These are phyloP conservation scores for Salinomyces thailandicus DNA, from an alignment of 2,329 filamentous ascomycete species.

Conservation along the genomic window DNA sequence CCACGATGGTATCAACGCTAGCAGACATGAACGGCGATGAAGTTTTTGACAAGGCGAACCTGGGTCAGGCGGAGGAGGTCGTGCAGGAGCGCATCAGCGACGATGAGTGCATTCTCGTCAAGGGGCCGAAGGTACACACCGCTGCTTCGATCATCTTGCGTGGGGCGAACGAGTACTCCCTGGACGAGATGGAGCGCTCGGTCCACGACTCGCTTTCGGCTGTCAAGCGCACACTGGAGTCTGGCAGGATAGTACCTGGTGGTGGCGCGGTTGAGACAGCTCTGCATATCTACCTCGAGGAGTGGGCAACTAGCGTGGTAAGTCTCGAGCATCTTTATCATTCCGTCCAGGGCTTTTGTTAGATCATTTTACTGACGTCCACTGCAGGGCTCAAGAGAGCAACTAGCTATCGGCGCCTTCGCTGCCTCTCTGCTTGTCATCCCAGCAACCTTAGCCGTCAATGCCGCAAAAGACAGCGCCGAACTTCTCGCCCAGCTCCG, in stretches of 20 bases:
- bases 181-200: conserved; percentile 98
- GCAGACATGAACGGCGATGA: conserved; percentile 97
- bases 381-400: conserved; percentile 82
- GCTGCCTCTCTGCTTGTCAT: conserved; percentile 88
- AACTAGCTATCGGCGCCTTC: conserved; percentile 95
- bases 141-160: conserved; percentile 94
- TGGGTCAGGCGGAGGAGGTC: conserved; percentile 90
- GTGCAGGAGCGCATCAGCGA: conserved; percentile 98
- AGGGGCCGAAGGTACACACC: conserved; percentile 87
- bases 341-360: no score
- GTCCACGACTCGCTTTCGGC: conserved; percentile 94
- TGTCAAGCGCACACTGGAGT: conserved; percentile 94
- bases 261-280: conserved; percentile 98
- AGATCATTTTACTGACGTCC: no score
- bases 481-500: conserved; percentile 93
- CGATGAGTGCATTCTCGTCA: conserved; percentile 94
- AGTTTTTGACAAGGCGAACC: conserved; percentile 80
- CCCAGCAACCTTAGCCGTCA: conserved; percentile 91
- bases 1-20: conserved; percentile 81
- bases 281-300: conserved; percentile 96
- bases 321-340: conserved; percentile 24
- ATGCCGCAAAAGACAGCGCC: conserved; percentile 91
- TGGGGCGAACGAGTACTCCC: conserved; percentile 87
- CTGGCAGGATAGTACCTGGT: conserved; percentile 90
- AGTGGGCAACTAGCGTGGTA: conserved; percentile 92